Conservation (phyloP, 2,329 filamentous ascomycete species). For the Alternaria rosae region DNA sequence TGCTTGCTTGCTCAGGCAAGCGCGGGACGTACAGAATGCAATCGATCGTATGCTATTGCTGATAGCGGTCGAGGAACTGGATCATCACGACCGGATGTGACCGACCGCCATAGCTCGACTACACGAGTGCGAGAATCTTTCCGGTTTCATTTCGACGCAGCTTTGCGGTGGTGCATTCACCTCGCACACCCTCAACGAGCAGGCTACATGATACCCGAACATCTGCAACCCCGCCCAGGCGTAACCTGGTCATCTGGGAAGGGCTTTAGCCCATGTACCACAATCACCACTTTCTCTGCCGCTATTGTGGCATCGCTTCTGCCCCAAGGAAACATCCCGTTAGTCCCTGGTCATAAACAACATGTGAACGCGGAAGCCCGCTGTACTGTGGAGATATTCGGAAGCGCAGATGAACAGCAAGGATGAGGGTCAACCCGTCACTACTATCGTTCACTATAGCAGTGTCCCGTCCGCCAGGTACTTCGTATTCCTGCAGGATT, state of each 20-base stretch:
- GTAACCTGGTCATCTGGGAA: slow-evolving; percentile 6
- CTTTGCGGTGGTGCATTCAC: not conserved
- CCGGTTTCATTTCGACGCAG: not conserved
- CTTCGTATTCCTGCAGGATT: slow-evolving; percentile 2
- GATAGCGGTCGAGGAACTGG: not conserved
- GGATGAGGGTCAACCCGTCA: not conserved
- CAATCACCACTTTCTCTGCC: slow-evolving; percentile 9
- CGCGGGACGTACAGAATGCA: not conserved
- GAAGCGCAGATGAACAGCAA: slow-evolving; percentile 9
- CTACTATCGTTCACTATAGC: not conserved
- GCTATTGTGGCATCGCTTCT: slow-evolving; percentile 12
- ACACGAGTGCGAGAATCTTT: not conserved
- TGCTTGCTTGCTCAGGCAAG: slow-evolving; percentile 6
- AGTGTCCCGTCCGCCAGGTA: slow-evolving; percentile 10
- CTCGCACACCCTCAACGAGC: not conserved
- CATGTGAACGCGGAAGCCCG: slow-evolving; percentile 9
- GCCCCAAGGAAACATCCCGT: slow-evolving; percentile 4
- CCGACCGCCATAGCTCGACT: not conserved
- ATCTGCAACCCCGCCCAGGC: slow-evolving; percentile 24
- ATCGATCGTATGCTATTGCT: not conserved
- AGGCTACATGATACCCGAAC: not conserved
- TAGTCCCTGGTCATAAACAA: slow-evolving; percentile 13
- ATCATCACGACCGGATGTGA: not conserved
- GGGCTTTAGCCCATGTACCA: slow-evolving; percentile 2
- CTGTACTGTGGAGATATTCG: slow-evolving; percentile 6